phyloP scores from a whole-genome alignment of 1,284 basidiomycete species.

The Phylloporus sp. region DNA sequence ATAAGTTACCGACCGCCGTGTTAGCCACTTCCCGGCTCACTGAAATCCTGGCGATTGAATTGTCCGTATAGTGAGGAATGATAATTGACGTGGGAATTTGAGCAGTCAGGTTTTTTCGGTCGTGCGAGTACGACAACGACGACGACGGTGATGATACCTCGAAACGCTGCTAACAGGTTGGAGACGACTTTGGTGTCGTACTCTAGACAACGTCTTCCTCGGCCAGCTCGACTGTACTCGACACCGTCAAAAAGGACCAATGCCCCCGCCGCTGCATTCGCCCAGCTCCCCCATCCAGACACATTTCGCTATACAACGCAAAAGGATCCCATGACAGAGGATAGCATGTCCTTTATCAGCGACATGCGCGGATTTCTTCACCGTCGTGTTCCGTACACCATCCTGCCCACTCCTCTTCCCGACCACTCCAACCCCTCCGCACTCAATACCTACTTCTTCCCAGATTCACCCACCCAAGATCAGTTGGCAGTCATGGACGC shows the following conservation, averaged over 20 bases:
- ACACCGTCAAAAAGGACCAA: slow-evolving; percentile 56
- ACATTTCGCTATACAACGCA: slow-evolving; percentile 42
- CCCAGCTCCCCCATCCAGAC: slow-evolving; percentile 41
- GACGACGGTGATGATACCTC: slow-evolving; percentile 46
- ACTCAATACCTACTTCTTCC: slow-evolving; percentile 61
- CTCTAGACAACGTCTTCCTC: slow-evolving; percentile 66
- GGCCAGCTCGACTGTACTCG: slow-evolving; percentile 69
- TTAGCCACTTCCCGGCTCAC: slow-evolving; percentile 47
- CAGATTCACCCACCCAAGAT: slow-evolving; percentile 67
- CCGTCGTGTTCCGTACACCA: slow-evolving; percentile 51
- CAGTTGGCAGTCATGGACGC: slow-evolving; percentile 77
- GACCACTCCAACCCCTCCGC: slow-evolving; percentile 40
- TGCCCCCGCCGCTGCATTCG: slow-evolving; percentile 54
- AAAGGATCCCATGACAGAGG: slow-evolving; percentile 24
- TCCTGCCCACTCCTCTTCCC: slow-evolving; percentile 68
- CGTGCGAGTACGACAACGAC: slow-evolving; percentile 17
- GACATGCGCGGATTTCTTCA: slow-evolving; percentile 55
- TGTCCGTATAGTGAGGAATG: too few relatives aligned
- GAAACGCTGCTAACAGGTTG: slow-evolving; percentile 47
- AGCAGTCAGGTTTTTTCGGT: slow-evolving; percentile 16
- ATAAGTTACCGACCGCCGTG: slow-evolving; percentile 27
- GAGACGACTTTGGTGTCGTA: slow-evolving; percentile 67
- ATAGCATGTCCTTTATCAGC: slow-evolving; percentile 25
- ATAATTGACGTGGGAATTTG: slow-evolving; percentile 18
- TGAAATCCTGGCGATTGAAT: too few relatives aligned